Evolutionary conservation across 768 basidiomycete genomes (phyloP).

Genomic region (Leccinum broughii): DNA sequence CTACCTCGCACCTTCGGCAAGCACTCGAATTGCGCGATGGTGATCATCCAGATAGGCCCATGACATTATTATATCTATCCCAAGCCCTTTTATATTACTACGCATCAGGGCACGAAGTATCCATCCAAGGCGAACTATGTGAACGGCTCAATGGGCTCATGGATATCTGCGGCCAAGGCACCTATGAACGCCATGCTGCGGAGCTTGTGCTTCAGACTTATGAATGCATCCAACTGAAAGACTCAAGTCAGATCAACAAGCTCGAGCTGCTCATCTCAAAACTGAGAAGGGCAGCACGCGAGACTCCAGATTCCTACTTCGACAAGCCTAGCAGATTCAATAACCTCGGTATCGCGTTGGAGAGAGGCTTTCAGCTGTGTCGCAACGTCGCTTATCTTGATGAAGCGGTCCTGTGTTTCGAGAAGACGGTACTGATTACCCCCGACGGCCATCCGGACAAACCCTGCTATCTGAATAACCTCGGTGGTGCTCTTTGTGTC

Average conservation of each 20-base stretch:
- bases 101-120: background rate
- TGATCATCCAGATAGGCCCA: slow-evolving; percentile 8
- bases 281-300: background rate
- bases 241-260: background rate
- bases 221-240: background rate
- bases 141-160: background rate
- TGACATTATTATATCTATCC: slow-evolving; percentile 1
- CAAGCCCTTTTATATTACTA: slow-evolving; percentile 1
- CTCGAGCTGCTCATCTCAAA: background rate
- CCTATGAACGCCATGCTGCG: slow-evolving; percentile 3
- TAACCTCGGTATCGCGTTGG: slow-evolving; percentile 2
- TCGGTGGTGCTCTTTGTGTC: background rate
- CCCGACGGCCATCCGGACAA: background rate
- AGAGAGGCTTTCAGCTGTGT: background rate
- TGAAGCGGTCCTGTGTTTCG: too few relatives aligned
- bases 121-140: background rate
- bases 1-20: slow-evolving; percentile 4
- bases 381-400: too few relatives aligned
- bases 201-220: slow-evolving; percentile 7
- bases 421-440: too few relatives aligned
- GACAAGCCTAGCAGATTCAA: slow-evolving; percentile 2
- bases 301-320: slow-evolving; percentile 1
- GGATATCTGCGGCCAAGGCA: background rate
- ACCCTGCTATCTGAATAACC: background rate
- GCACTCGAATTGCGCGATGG: background rate